A percentile compares a stretch with the other conserved stretches of the same genome.
These are phyloP conservation scores for Claviceps fusiformis DNA, from an alignment of 2,329 filamentous ascomycete species.

Conservation along the genomic window DNA sequence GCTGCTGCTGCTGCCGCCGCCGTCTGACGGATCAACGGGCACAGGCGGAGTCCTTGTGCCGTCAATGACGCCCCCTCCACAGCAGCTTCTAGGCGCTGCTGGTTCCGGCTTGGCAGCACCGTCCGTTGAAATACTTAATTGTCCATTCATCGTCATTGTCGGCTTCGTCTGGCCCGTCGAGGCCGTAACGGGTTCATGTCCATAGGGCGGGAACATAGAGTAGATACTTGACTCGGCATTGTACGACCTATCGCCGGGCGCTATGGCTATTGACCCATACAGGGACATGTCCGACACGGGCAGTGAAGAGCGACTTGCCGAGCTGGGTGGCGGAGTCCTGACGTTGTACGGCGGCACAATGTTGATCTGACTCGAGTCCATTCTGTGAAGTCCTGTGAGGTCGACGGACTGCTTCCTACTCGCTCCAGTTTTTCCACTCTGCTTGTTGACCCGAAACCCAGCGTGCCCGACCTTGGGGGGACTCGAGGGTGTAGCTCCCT, in stretches of 20 bases:
- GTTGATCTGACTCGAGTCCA: constrained; percentile 40
- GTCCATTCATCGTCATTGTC: constrained; percentile 9
- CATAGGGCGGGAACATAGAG: constrained; percentile 19
- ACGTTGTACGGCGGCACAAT: constrained; percentile 24
- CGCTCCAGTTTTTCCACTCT: constrained; percentile 19
- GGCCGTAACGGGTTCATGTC: constrained; percentile 14
- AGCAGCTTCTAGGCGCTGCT: constrained; percentile 11
- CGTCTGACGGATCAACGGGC: constrained; percentile 7
- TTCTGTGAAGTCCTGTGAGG: constrained; percentile 32
- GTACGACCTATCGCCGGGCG: constrained; percentile 13
- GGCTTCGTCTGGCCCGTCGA: constrained; percentile 8
- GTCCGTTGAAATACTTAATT: constrained; percentile 10
- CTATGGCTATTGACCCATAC: constrained; percentile 17
- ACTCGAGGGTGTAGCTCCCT: constrained; percentile 16
- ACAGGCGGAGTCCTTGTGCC: background rate
- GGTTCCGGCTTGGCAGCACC: constrained; percentile 5
- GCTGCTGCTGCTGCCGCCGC: constrained; percentile 3
- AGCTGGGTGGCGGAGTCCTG: constrained; percentile 12
- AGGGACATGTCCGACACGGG: constrained; percentile 12
- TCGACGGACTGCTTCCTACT: constrained; percentile 37
- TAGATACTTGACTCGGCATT: constrained; percentile 15
- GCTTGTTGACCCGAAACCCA: constrained; percentile 33
- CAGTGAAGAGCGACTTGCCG: constrained; percentile 9
- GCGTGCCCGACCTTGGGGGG: constrained; percentile 17
- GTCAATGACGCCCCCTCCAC: constrained; percentile 9